phyloP scores from a whole-genome alignment of 2,329 filamentous ascomycete species.

The Claviceps sp. region DNA sequence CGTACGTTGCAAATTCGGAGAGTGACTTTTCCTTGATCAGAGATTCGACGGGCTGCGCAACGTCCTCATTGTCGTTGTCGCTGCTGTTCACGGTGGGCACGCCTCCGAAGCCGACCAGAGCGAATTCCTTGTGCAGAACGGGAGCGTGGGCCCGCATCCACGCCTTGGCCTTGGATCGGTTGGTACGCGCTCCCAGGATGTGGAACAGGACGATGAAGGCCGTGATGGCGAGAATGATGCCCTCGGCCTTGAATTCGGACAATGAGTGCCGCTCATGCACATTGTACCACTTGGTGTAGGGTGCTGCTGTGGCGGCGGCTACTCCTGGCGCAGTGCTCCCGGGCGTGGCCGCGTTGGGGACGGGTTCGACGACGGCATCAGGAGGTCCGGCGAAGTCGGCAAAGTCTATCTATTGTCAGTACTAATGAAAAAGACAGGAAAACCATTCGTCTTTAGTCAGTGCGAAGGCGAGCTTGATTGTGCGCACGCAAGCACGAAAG shows the following conservation, averaged over 20 bases:
- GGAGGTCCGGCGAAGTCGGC: conserved; percentile 81
- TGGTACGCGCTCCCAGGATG: conserved; percentile 65
- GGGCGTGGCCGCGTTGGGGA: conserved; percentile 33
- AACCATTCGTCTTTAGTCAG: too few species aligned
- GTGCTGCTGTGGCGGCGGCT: conserved; percentile 37
- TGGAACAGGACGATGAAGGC: conserved; percentile 64
- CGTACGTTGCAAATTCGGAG: conserved; percentile 78
- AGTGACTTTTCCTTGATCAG: conserved; percentile 76
- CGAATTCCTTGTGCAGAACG: conserved; percentile 67
- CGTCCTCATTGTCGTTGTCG: conserved; percentile 10
- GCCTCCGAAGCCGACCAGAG: conserved; percentile 67
- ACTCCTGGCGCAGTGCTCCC: conserved; percentile 31
- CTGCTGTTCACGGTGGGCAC: conserved; percentile 31
- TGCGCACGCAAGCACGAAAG: not conserved
- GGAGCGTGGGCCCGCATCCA: conserved; percentile 70
- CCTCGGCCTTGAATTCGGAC: conserved; percentile 79
- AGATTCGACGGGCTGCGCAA: conserved; percentile 20
- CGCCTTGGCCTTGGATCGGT: conserved; percentile 63
- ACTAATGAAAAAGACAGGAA: not conserved
- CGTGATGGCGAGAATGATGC: conserved; percentile 65
- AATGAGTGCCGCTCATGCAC: conserved; percentile 80
- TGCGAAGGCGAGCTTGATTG: not conserved
- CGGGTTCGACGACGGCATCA: conserved; percentile 44
- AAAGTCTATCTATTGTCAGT: conserved; percentile 50
- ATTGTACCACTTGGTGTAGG: conserved; percentile 93